Evolutionary conservation across 2,329 filamentous ascomycete genomes (phyloP).

Genomic region (Colletotrichum magnum): DNA sequence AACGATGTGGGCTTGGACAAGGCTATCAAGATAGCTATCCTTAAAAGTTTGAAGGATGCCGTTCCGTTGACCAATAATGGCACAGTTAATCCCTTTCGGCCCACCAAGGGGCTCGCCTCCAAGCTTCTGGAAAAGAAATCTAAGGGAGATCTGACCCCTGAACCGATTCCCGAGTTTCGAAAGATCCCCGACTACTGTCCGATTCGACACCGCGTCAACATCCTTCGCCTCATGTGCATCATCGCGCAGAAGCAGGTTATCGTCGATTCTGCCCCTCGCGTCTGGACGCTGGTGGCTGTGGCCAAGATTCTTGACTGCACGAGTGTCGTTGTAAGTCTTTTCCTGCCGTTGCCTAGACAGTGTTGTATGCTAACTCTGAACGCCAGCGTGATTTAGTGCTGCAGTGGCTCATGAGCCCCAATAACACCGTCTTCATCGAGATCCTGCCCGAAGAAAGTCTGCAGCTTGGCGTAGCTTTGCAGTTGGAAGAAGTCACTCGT

Average conservation of each 20-base stretch:
- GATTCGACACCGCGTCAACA: slow-evolving; percentile 72
- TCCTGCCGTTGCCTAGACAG: slow-evolving; percentile 37
- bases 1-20: neutral
- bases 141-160: slow-evolving; percentile 23
- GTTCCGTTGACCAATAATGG: neutral
- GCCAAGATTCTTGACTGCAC: slow-evolving; percentile 71
- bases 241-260: slow-evolving; percentile 68
- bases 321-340: slow-evolving; percentile 49
- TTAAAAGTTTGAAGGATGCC: slow-evolving; percentile 7
- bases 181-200: slow-evolving; percentile 73
- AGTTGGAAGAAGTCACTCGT: slow-evolving; percentile 59
- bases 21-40: slow-evolving; percentile 9
- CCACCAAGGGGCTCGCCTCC: neutral
- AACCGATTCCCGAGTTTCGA: slow-evolving; percentile 48
- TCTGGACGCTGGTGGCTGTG: slow-evolving; percentile 77
- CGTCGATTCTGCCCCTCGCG: slow-evolving; percentile 75
- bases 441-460: slow-evolving; percentile 73
- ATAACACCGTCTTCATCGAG: slow-evolving; percentile 73
- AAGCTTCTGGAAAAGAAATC: slow-evolving; percentile 45
- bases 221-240: slow-evolving; percentile 73
- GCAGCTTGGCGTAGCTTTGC: slow-evolving; percentile 66
- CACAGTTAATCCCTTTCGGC: neutral
- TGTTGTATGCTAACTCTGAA: slow-evolving; percentile 41
- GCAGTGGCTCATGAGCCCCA: slow-evolving; percentile 70
- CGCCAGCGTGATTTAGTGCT: slow-evolving; percentile 61